Evolutionary conservation across 2,329 filamentous ascomycete species (phyloP), one percentile per base, ranked within the genome.

Genomic region (Colletotrichum eremochloae): DNA sequence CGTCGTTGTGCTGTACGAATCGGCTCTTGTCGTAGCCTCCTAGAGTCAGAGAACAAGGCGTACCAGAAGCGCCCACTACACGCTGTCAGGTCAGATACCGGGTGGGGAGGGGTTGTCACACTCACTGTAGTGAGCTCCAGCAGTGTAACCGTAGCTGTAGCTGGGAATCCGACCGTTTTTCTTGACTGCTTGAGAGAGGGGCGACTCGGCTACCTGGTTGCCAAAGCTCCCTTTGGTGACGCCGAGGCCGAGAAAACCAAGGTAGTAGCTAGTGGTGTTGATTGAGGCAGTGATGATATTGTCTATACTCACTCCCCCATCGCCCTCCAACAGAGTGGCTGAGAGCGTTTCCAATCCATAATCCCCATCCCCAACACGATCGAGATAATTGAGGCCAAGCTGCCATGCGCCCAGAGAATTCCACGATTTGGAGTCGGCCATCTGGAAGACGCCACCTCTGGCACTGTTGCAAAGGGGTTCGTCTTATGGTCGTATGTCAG

Each of bases 81-180:
- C 18, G 46, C 68, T 69, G 55, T 67, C 44, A 71, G 68, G 81
- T 67, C 77, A 79, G 81, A 74, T 65, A 73, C 33, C 8, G 8
- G 7, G 63, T 77, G 36, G 78, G 74, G 63, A 62, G 11, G 53
- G 56, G 24, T 24, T 31, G 29, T 38, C n/a, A 9, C 15, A 81
- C 87, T 79, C 82, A 91, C 91, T 86, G 77, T 94, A 94, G 73
- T 87, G 87, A n/a, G 92, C 92, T 20, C 93, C 93, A 52, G 92
- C 92, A 4, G 93, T 94, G 79, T 91, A 95, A 63, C 91, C 92
- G 78, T 93, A 94, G 53, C 91, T 93, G 74, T 93, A 86, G 78
- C 92, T 94, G 1, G 92, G 90, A 60, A 94, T 92, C 69, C 82
- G 83, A 11, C 88, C 87, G 68, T 87, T 85, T 14, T 86, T 80